These are phyloP conservation scores for Ophiostoma angusticollis DNA, from an alignment of 2,329 filamentous ascomycete genomes.

Conservation along the genomic window DNA sequence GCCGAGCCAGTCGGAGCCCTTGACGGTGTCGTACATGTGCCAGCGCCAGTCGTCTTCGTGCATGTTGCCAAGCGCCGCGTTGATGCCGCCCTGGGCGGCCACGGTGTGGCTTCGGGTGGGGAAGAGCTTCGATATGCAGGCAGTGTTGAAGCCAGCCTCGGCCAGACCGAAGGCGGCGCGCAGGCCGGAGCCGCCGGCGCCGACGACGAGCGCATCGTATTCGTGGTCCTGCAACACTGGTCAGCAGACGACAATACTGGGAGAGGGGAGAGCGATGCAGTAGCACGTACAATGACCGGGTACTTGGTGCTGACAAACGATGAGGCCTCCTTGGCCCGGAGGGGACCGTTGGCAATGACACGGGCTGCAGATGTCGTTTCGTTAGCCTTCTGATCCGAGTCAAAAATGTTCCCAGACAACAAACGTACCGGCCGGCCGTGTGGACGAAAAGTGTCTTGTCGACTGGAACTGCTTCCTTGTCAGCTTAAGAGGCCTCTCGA, in stretches of 20 bases:
- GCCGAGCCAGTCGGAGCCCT: conserved; percentile 93
- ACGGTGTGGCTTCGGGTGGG: conserved; percentile 78
- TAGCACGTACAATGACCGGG: conserved; percentile 65
- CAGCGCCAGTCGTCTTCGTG: conserved; percentile 97
- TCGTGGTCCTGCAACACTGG: conserved; percentile 97
- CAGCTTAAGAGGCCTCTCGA: neutral
- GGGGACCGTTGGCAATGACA: conserved; percentile 72
- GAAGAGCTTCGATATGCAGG: conserved; percentile 79
- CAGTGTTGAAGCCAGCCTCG: conserved; percentile 81
- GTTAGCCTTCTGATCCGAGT: no score
- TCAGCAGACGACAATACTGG: no score
- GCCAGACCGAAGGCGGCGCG: conserved; percentile 76
- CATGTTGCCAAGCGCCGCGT: conserved; percentile 87
- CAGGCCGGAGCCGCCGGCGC: conserved; percentile 69
- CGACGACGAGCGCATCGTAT: conserved; percentile 93
- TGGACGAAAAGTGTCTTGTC: conserved; percentile 71
- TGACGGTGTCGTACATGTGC: conserved; percentile 99
- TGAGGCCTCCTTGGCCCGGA: conserved; percentile 87
- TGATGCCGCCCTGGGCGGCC: conserved; percentile 73
- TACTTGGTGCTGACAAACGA: conserved; percentile 82
- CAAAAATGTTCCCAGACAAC: no score
- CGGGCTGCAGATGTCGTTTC: conserved; percentile 55
- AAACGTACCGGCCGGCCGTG: conserved; percentile 59
- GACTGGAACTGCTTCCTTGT: conserved; percentile 7
- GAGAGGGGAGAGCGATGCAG: neutral